Evolutionary conservation across 2,329 filamentous ascomycete genomes (phyloP).

Genomic region (Xylariaceae sp.): DNA sequence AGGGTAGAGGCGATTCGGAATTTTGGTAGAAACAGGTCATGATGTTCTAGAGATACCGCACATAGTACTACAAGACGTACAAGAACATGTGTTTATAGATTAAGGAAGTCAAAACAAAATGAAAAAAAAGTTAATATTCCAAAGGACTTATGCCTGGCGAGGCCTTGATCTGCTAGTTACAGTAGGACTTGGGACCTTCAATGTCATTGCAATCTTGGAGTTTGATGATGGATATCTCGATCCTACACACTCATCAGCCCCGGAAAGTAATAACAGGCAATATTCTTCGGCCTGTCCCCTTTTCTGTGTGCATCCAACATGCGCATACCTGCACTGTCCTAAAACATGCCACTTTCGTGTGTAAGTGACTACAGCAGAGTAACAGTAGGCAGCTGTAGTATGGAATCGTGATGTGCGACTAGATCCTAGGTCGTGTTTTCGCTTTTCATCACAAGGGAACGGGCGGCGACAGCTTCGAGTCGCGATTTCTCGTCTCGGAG

Average conservation of each 20-base stretch:
- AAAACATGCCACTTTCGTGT: no score
- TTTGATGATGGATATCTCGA: no score
- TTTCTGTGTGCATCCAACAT: no score
- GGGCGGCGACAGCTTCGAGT: neutral
- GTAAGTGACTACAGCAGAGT: no score
- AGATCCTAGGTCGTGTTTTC: neutral
- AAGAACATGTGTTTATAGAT: constrained; percentile 25
- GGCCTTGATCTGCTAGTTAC: no score
- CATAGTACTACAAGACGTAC: constrained; percentile 15
- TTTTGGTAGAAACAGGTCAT: constrained; percentile 3
- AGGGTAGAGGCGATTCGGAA: constrained; percentile 14
- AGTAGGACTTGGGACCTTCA: no score
- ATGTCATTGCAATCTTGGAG: neutral
- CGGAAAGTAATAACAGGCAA: no score
- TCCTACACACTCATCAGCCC: no score
- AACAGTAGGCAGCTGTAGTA: no score
- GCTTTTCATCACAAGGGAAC: neutral
- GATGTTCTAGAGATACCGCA: constrained; percentile 20
- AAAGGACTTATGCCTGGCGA: neutral
- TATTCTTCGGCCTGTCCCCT: no score
- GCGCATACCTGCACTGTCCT: no score
- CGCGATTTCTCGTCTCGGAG: no score
- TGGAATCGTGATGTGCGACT: neutral
- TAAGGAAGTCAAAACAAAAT: constrained; percentile 24
- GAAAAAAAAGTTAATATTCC: constrained; percentile 22